A percentile compares a stretch with the other conserved stretches of the same genome.
These are phyloP conservation scores for Acacia confusa DNA, from an alignment of 306 rosid genomes.

Conservation along the genomic window DNA sequence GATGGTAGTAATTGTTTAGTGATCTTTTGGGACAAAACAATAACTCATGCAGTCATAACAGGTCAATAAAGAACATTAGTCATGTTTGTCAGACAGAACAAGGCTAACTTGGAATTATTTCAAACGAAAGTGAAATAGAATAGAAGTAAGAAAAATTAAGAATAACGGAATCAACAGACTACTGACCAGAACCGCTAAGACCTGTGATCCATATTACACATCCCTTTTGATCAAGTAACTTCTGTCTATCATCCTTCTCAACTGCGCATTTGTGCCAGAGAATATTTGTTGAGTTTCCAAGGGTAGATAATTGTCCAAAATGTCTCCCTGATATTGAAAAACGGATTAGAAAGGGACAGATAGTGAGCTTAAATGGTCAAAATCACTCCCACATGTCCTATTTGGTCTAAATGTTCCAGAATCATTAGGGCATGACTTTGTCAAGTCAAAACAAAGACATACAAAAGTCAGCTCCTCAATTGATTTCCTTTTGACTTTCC, in stretches of 20 bases:
- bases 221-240: conserved; percentile 64
- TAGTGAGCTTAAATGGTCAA: background rate
- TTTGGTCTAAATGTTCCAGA: background rate
- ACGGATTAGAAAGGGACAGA: conserved; percentile 13
- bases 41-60: background rate
- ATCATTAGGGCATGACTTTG: background rate
- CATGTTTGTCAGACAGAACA: background rate
- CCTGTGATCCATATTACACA: conserved; percentile 83
- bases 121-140: background rate
- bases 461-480: background rate
- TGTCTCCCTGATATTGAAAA: conserved; percentile 46
- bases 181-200: conserved; percentile 77
- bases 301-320: conserved; percentile 39
- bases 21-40: background rate
- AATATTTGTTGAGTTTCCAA: conserved; percentile 68
- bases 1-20: background rate
- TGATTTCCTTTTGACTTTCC: background rate
- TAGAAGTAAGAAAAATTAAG: background rate
- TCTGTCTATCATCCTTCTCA: conserved; percentile 52
- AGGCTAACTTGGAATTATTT: background rate
- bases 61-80: background rate
- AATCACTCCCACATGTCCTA: background rate
- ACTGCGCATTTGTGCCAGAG: conserved; percentile 68
- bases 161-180: conserved; percentile 45
- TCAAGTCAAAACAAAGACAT: background rate